Evolutionary conservation across 2,329 filamentous ascomycete genomes (phyloP).

Genomic region (Colletotrichum cordylinicola): DNA sequence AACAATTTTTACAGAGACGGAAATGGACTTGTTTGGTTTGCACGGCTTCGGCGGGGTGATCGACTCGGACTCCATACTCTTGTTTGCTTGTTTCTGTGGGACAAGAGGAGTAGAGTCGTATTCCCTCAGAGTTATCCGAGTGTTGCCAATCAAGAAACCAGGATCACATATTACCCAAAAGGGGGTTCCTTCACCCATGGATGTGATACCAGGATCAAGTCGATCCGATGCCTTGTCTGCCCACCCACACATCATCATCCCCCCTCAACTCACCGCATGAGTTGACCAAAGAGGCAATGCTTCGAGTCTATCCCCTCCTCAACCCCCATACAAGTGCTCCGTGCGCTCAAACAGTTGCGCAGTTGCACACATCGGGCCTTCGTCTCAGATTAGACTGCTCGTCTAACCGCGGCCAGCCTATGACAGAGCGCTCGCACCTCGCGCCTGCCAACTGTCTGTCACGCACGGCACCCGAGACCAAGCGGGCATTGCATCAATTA

Average conservation of each 20-base stretch:
- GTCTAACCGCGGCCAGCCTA: constrained; percentile 19
- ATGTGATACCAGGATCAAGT: constrained; percentile 15
- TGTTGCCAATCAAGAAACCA: neutral
- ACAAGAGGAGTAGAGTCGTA: neutral
- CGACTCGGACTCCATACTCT: constrained; percentile 4
- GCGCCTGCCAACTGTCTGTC: constrained; percentile 9
- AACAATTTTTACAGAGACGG: neutral
- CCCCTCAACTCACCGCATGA: constrained; percentile 4
- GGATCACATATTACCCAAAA: neutral
- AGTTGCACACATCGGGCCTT: constrained; percentile 19
- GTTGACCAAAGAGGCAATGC: constrained; percentile 17
- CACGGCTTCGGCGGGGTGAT: neutral
- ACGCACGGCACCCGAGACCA: neutral
- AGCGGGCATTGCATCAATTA: constrained; percentile 5
- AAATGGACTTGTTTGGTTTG: neutral
- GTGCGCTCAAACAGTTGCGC: constrained; percentile 23
- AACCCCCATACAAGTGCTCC: constrained; percentile 8
- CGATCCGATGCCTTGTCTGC: constrained; percentile 1
- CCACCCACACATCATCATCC: neutral
- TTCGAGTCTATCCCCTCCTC: neutral
- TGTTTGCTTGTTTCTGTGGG: constrained; percentile 9
- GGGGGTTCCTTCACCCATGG: neutral
- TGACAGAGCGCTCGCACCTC: constrained; percentile 17
- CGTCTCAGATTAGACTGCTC: constrained; percentile 21
- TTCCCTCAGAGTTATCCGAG: neutral